A percentile compares a stretch with the other conserved stretches of the same genome.
Conservation (phyloP, 495 filamentous ascomycete species). For the Penicillium desertorum region DNA sequence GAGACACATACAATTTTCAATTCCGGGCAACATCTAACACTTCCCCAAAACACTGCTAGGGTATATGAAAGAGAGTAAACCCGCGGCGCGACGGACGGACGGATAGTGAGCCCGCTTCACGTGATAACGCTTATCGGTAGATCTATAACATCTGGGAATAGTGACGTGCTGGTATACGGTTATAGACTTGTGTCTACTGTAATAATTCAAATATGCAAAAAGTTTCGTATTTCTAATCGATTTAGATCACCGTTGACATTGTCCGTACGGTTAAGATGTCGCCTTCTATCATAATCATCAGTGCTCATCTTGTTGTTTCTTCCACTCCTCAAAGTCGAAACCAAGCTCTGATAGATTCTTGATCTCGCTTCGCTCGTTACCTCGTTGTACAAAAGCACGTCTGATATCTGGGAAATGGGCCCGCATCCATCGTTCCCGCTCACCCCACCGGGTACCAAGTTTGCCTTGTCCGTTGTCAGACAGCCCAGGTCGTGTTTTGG, state of each 20-base stretch:
- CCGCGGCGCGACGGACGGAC: constrained; percentile 10
- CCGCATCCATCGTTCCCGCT: constrained; percentile 63
- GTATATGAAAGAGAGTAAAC: constrained; percentile 19
- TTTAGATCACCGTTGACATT: neutral
- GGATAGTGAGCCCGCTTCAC: constrained; percentile 14
- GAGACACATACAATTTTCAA: constrained; percentile 3
- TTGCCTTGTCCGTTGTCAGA: constrained; percentile 58
- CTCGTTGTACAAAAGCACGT: constrained; percentile 51
- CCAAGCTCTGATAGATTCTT: constrained; percentile 58
- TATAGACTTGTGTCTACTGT: neutral
- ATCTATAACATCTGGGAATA: constrained; percentile 5
- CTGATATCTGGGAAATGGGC: constrained; percentile 54
- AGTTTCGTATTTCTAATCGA: neutral
- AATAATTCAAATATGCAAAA: neutral
- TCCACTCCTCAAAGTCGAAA: constrained; percentile 53
- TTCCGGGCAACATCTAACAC: constrained; percentile 4
- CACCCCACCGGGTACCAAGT: constrained; percentile 63
- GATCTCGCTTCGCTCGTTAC: constrained; percentile 43
- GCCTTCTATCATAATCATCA: constrained; percentile 10
- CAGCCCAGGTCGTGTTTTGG: constrained; percentile 40
- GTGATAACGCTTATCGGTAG: constrained; percentile 24
- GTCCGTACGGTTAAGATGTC: neutral
- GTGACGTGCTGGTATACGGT: neutral
- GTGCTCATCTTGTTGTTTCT: constrained; percentile 21
- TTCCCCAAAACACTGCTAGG: constrained; percentile 6